Evolutionary conservation across 1,284 basidiomycete species (phyloP).

Genomic region (Caloboletus firmus): DNA sequence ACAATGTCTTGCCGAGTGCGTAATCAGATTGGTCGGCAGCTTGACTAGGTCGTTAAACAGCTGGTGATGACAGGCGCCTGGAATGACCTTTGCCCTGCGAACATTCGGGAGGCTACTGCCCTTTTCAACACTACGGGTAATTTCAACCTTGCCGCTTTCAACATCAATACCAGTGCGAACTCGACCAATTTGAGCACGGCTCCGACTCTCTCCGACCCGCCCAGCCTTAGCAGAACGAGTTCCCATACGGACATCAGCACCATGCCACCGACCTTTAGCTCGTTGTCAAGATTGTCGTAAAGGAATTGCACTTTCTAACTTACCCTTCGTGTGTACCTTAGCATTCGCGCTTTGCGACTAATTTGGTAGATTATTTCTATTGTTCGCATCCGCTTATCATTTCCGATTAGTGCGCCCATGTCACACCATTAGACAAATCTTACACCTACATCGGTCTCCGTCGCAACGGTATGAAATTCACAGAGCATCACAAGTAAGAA

Average conservation of each 20-base stretch:
- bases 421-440: not conserved
- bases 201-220: slow-evolving; percentile 4
- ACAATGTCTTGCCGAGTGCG: slow-evolving; percentile 22
- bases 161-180: slow-evolving; percentile 3
- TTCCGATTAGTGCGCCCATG: not conserved
- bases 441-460: not conserved
- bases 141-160: slow-evolving; percentile 19
- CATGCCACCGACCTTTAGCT: slow-evolving; percentile 17
- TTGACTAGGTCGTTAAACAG: not conserved
- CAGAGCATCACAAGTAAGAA: too few relatives aligned
- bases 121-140: slow-evolving; percentile 18
- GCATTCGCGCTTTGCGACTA: not conserved
- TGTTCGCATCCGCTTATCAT: not conserved
- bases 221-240: slow-evolving; percentile 2
- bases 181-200: not conserved
- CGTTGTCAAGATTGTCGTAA: slow-evolving; percentile 9
- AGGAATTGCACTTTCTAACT: not conserved
- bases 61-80: slow-evolving; percentile 14
- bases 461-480: too few relatives aligned
- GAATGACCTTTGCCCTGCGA: slow-evolving; percentile 21
- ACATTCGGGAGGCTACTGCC: slow-evolving; percentile 17
- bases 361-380: not conserved
- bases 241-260: slow-evolving; percentile 17
- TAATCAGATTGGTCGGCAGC: not conserved
- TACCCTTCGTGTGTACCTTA: slow-evolving; percentile 1